phyloP scores from a whole-genome alignment of 805 yeast species.

The Yarrowia sp. region DNA sequence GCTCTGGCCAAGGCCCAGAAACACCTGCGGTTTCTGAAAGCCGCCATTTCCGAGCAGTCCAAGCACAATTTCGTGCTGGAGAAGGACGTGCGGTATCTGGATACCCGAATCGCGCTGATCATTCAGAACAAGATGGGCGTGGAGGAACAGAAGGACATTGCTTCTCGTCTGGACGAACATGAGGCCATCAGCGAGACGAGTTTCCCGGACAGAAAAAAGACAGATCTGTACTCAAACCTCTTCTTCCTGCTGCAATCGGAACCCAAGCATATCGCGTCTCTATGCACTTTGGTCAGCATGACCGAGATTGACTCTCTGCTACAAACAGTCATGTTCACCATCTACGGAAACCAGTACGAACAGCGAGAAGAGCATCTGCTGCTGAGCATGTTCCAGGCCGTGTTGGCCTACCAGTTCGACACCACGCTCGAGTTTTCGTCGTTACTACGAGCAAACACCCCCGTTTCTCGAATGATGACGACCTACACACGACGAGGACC shows the following conservation, averaged over 20 bases:
- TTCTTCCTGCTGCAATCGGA: slow-evolving; percentile 52
- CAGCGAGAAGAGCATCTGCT: slow-evolving; percentile 53
- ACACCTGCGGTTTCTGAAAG: slow-evolving; percentile 48
- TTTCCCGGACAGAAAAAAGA: slow-evolving; percentile 48
- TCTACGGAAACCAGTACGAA: slow-evolving; percentile 54
- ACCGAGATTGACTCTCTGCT: slow-evolving; percentile 52
- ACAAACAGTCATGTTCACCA: slow-evolving; percentile 53
- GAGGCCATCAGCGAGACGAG: slow-evolving; percentile 40
- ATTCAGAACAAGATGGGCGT: slow-evolving; percentile 52
- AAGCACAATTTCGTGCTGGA: slow-evolving; percentile 51
- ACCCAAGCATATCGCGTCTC: slow-evolving; percentile 50
- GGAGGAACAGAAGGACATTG: slow-evolving; percentile 51
- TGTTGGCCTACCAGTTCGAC: slow-evolving; percentile 51
- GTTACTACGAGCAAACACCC: slow-evolving; percentile 52
- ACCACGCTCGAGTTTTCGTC: slow-evolving; percentile 49
- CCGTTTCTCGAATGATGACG: slow-evolving; percentile 53
- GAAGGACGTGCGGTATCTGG: slow-evolving; percentile 52
- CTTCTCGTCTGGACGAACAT: slow-evolving; percentile 46
- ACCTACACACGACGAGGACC: slow-evolving; percentile 53
- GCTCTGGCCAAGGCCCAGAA: slow-evolving; percentile 50
- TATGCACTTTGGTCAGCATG: slow-evolving; percentile 49
- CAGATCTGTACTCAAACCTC: slow-evolving; percentile 49
- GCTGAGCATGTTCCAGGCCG: slow-evolving; percentile 52
- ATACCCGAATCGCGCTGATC: slow-evolving; percentile 51
- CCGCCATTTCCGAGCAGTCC: slow-evolving; percentile 50